phyloP scores from a whole-genome alignment of 148 eudicot genomes.

The Fagopyrum esculentum region DNA sequence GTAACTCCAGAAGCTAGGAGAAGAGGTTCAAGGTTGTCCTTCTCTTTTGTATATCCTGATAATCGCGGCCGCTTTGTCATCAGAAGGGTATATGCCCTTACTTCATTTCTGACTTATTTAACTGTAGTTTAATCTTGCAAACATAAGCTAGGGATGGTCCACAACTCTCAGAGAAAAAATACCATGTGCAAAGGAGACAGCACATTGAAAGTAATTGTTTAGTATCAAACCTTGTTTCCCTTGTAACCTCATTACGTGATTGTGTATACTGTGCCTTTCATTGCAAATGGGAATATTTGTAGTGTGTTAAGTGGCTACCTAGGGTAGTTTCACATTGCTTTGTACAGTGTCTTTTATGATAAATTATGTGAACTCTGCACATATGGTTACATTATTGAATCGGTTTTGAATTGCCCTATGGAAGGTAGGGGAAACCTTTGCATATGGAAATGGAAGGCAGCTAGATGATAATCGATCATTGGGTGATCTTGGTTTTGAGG shows the following conservation, averaged over 20 bases:
- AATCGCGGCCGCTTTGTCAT: conserved; percentile 52
- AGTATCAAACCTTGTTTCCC: not conserved
- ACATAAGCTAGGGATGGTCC: not conserved
- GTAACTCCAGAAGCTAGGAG: conserved; percentile 75
- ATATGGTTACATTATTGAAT: too few relatives aligned
- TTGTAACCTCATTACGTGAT: not conserved
- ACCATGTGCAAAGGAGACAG: too few relatives aligned
- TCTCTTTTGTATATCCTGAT: conserved; percentile 77
- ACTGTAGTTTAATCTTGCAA: not conserved
- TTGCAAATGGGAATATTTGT: not conserved
- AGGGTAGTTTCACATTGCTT: not conserved
- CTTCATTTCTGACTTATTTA: not conserved
- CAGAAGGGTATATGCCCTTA: conserved; percentile 33
- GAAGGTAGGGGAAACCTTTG: conserved; percentile 11
- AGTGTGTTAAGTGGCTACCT: not conserved
- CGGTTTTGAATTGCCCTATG: not conserved
- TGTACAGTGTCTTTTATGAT: not conserved
- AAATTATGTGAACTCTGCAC: not conserved
- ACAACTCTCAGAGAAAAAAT: too few relatives aligned
- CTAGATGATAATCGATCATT: not conserved
- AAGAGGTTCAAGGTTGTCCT: conserved; percentile 56
- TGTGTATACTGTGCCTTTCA: not conserved
- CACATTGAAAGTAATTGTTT: not conserved
- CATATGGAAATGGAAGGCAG: conserved; percentile 10
- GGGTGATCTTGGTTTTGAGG: conserved; percentile 7